These are phyloP conservation scores for Gossypium stocksii DNA, from an alignment of 345 rosid species.

Conservation along the genomic window DNA sequence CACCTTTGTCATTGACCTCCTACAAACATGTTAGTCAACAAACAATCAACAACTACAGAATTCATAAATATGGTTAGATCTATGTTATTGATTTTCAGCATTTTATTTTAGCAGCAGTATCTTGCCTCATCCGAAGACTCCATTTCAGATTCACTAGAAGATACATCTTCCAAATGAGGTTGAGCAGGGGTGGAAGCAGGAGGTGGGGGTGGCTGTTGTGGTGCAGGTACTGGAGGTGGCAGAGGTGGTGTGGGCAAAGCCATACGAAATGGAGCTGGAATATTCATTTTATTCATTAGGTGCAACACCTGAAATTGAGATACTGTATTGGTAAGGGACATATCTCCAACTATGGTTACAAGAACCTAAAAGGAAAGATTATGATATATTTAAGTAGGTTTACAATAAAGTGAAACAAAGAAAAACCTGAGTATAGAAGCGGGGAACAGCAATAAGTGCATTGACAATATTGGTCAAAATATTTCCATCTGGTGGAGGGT, in stretches of 20 bases:
- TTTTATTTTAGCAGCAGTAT: constrained; percentile 20
- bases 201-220: constrained; percentile 38
- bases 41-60: constrained; percentile 30
- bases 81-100: constrained; percentile 7
- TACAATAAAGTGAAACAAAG: not conserved
- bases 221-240: constrained; percentile 53
- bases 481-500: constrained; percentile 96
- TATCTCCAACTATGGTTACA: not conserved
- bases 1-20: constrained; percentile 38
- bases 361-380: not conserved
- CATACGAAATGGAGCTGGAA: constrained; percentile 86
- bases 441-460: constrained; percentile 96
- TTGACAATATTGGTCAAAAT: constrained; percentile 90
- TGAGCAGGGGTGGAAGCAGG: constrained; percentile 27
- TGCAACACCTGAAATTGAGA: constrained; percentile 63
- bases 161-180: constrained; percentile 40
- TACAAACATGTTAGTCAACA: constrained; percentile 23
- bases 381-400: not conserved
- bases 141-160: constrained; percentile 88
- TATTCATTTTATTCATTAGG: constrained; percentile 98
- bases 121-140: constrained; percentile 83
- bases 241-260: constrained; percentile 91
- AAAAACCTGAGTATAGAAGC: constrained; percentile 85
- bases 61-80: constrained; percentile 43
- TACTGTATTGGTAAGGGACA: not conserved